Base-by-base conservation (phyloP, 352 stramenopile genomes). In the Elongisporangium anandrum region DNA sequence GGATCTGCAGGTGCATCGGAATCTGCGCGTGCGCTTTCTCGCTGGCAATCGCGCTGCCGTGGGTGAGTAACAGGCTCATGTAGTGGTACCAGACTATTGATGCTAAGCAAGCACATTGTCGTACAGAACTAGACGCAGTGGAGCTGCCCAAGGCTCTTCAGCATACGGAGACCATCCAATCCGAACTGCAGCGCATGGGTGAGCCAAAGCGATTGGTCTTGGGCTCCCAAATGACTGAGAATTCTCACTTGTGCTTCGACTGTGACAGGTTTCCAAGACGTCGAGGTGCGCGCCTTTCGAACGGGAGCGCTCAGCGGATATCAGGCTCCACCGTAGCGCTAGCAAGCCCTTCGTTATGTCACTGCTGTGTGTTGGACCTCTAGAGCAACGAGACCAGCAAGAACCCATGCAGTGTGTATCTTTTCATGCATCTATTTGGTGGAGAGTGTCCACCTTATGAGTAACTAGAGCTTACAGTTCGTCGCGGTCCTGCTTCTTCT, bases 21-120 rank as follows among this genome's bases (percentile, higher is more conserved):
- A 81, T 54, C 77, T 94, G 66, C 82, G 85, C 15, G 85, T 94
- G 39, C 81, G 85, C 12, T 92, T 92, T 57, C 70, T 94, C 13
- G 64, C 77, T 16, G 71, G 78, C 12, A 90, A 92, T 48, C 81
- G 79, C 39, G 85, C 85, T 38, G 85, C 77, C 10, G 69, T 94
- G 45, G 85, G 85, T 89, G 54, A 22, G 68, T 54, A 39, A 29
- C 24, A 1, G 29, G 24, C 7, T 45, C 5, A 21, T 34, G 1
- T 13, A 13, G 41, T 26, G 2, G 19, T 50, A 3, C 52, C 13
- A 29, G 20, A 34, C 38, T 48, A 34, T 48, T 65, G 22, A 13
- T 61, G 8, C 9, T 20, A 20, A 50, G 20, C 24, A 7, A 34
- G 7, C 24, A 34, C 7, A 3, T 20, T n/a, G 7, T 19, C 20